Evolutionary conservation across 768 basidiomycete genomes (phyloP), one percentile per base, ranked within the genome.

Genomic region (Calocybe indica): DNA sequence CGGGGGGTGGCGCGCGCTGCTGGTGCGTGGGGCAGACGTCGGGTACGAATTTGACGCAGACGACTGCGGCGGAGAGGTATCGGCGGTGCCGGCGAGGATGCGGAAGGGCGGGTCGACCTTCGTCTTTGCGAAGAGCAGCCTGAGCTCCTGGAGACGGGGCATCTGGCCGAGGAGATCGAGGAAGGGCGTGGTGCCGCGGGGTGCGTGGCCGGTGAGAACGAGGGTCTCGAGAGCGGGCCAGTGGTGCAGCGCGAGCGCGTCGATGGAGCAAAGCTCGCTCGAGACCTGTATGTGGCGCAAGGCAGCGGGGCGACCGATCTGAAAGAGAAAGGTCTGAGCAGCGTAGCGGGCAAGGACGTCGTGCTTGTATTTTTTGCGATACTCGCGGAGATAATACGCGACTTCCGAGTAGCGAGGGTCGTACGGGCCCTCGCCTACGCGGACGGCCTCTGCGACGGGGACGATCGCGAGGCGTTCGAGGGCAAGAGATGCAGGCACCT

Each of bases 381-480:
- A 74, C 47, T 67, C 65, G 2, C 71, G 61, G 31, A 59, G 57
- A 48, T 67, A 69, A 36, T 72, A 74, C 12, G 61, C 43, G 5
- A 62, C 43, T 13, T 68, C 68, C 15, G 63, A 58, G 53, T 65
- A 68, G 32, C 65, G 66, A 7, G 59, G 48, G 39, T 71, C 62
- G 47, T 63, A 69, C 1, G 71, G 66, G 2, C 70, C 71, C 43
- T 74, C 71, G 1, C 72, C 72, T 2, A 70, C 61, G 2, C 71
- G 64, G 11, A 69, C 61, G 4, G 67, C 71, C 51, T 74, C 68
- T 2, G 60, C 68, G 5, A 74, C 70, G 6, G 69, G 68, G 9
- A 65, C 61, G 40, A 72, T 57, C 12, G 67, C 52, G 6, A 74
- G 43, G 1, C 63, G 53, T 41, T 68, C 63, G 29, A 72, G 62